A percentile compares a stretch with the other conserved stretches of the same genome.
phyloP scores from a whole-genome alignment of 441 rosid species.

The Gossypium laxum region DNA sequence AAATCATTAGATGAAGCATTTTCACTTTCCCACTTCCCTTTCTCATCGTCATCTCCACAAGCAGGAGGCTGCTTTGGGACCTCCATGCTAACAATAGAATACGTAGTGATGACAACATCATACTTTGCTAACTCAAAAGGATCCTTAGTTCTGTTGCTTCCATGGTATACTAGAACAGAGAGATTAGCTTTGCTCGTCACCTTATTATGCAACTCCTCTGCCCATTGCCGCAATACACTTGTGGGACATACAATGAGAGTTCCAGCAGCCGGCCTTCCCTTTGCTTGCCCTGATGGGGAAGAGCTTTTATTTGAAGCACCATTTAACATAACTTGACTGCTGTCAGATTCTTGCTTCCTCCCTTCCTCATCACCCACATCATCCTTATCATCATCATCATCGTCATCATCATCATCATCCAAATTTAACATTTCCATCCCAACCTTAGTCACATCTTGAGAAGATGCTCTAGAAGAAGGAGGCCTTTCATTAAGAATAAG shows the following conservation, averaged over 20 bases:
- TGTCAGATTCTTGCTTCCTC: constrained; percentile 26
- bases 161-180: constrained; percentile 73
- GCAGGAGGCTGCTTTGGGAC: constrained; percentile 76
- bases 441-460: constrained; percentile 28
- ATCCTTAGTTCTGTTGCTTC: constrained; percentile 75
- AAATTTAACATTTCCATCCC: constrained; percentile 56
- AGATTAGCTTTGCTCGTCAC: constrained; percentile 57
- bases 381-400: constrained; percentile 23
- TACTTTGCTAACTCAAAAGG: constrained; percentile 63
- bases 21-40: constrained; percentile 31
- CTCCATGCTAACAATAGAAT: constrained; percentile 87
- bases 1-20: constrained; percentile 26
- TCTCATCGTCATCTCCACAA: constrained; percentile 52
- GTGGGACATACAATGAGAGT: constrained; percentile 97
- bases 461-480: constrained; percentile 32
- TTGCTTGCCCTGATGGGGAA: constrained; percentile 29
- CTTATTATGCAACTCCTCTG: constrained; percentile 68
- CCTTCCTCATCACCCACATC: constrained; percentile 24
- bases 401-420: constrained; percentile 34
- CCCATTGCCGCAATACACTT: constrained; percentile 94
- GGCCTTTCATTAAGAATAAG: constrained; percentile 83
- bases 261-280: constrained; percentile 85
- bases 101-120: constrained; percentile 83
- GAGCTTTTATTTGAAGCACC: constrained; percentile 17
- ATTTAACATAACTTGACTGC: constrained; percentile 19